Evolutionary conservation across 2,329 filamentous ascomycete species (phyloP), one percentile per base, ranked within the genome.

Genomic region (Trichoderma polysporum): DNA sequence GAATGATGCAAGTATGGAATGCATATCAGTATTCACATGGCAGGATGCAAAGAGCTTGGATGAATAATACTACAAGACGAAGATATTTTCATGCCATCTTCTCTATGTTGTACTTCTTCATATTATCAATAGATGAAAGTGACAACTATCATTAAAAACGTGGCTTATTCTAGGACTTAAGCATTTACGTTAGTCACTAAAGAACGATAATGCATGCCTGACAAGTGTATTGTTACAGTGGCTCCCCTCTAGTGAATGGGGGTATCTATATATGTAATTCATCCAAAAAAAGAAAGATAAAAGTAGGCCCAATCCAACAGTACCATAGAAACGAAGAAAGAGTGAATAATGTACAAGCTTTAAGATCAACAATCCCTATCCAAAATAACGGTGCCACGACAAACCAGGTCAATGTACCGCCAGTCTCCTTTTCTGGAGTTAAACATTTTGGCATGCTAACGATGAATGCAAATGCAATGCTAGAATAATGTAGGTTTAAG

Each of bases 401-500:
- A 27, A 39, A 50, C 9, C 19, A n/a, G n/a, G n/a, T 29, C 47
- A 52, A 52, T n/a, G n/a, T n/a, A n/a, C n/a, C n/a, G n/a, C n/a
- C n/a, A n/a, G n/a, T n/a, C n/a, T n/a, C n/a, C n/a, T 5, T 39
- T 4, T 22, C 3, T 19, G 12, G 22, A 10, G 12, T 19, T 19
- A 45, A 45, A 45, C n/a, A 45, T 2, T 4, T 17, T 45, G 22
- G 22, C 10, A 45, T 2, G 17, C n/a, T 22, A 12, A 45, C 4
- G 19, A 19, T 45, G 2, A 3, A 45, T 1, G 9, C 2, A 45
- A 22, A 19, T 3, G n/a, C 12, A 22, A 12, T 22, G 41, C 41
- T 22, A 45, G 3, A 9, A 35, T 45, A 19, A 25, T n/a, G 39
- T n/a, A n/a, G n/a, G n/a, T 29, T 62, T 61, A 71, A 25, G 67